Base-by-base conservation (phyloP, 2,329 filamentous ascomycete species). In the Sclerotinia subarctica region DNA sequence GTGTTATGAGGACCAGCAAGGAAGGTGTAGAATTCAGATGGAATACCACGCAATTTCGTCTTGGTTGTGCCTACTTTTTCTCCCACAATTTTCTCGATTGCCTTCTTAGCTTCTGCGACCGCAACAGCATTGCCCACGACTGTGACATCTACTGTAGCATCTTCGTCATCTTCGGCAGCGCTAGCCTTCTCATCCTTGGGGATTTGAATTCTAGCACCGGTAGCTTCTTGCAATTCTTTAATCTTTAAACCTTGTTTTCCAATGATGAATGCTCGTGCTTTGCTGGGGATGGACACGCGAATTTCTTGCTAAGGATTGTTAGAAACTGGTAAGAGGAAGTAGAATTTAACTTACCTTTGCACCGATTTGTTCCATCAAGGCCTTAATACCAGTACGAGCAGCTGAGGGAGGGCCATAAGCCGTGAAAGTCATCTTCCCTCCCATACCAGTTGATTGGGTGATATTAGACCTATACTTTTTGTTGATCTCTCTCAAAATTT, bases 21-120 rank as follows among this genome's bases (percentile, higher is more conserved):
- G 82, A 99, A 99, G 64, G 94, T 94, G 80, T 95, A 99, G 79
- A 95, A 96, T 78, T 97, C 93, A 35, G 93, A 87, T 10, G 95
- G 94, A 69, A 99, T 90, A 60, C 89, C 88, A 79, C 90, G 92
- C 72, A 99, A 80, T 74, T 91, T 92, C 68, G 93, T 85, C 80
- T 87, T 95, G 76, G 94, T 86, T 73, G 90, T 94, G 67, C 92
- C 90, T 65, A 91, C 89, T 70, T 93, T 89, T 79, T 97, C 93
- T 74, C 90, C 90, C 67, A 92, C 93, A 77, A 98, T 97, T 75
- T 90, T 90, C 75, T 92, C 85, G 75, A 99, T 95, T 74, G 92
- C 90, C 68, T 91, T 88, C 70, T 88, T 88, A 67, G 95, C 95
- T 79, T 93, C 88, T 72, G 92, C 91, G 64, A 92, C 92, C 68